Evolutionary conservation across 768 basidiomycete species (phyloP).

Genomic region (Pleurotus sapidus): DNA sequence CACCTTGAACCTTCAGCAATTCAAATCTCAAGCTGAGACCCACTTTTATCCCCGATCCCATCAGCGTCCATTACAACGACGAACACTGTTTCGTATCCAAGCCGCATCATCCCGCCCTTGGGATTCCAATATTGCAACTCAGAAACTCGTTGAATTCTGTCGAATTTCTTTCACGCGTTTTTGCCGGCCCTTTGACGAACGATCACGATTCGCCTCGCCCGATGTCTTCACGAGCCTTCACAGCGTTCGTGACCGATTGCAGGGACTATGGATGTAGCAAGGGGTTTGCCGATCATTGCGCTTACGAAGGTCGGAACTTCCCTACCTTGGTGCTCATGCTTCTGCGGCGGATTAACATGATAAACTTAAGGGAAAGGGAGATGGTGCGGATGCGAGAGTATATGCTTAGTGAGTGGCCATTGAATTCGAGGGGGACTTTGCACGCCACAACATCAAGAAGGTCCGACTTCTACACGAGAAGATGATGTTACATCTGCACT

Average conservation of each 20-base stretch:
- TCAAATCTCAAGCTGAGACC: not conserved
- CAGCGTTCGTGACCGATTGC: not conserved
- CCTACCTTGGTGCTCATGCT: not conserved
- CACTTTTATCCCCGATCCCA: not conserved
- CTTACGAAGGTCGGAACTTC: not conserved
- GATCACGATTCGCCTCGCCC: not conserved
- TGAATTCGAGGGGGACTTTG: not conserved
- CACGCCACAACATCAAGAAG: too few relatives aligned
- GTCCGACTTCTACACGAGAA: too few relatives aligned
- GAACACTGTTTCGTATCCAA: not conserved
- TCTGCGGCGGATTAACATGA: slow-evolving; percentile 7
- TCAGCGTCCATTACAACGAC: not conserved
- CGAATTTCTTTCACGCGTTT: not conserved
- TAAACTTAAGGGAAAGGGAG: not conserved
- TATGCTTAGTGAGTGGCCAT: not conserved
- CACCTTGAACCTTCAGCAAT: not conserved
- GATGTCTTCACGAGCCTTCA: too few relatives aligned
- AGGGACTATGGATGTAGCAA: not conserved
- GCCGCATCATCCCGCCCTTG: not conserved
- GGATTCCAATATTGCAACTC: not conserved
- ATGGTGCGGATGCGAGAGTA: not conserved
- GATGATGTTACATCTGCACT: too few relatives aligned
- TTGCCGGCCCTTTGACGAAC: not conserved
- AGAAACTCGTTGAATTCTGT: not conserved
- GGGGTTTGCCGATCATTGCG: not conserved